Percentiles rank a stretch among this genome's conserved stretches.
phyloP scores from a whole-genome alignment of 768 basidiomycete species.

The Serendipita sp. region DNA sequence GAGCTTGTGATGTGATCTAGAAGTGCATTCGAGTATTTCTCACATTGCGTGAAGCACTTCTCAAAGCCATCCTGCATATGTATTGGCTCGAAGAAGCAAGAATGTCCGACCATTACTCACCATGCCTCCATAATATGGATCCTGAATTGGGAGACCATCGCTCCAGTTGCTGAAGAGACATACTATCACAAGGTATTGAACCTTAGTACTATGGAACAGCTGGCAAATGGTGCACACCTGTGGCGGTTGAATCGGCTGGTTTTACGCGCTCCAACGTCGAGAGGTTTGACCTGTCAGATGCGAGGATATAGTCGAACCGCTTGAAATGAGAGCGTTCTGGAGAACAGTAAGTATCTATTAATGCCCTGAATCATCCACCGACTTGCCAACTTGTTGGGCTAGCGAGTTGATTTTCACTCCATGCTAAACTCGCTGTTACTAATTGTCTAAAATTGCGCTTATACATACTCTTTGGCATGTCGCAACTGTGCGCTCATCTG shows the following conservation, averaged over 20 bases:
- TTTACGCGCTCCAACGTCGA: slow-evolving; percentile 37
- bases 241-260: slow-evolving; percentile 32
- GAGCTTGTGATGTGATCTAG: slow-evolving; percentile 32
- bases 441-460: slow-evolving; percentile 5
- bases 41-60: slow-evolving; percentile 59
- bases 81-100: neutral
- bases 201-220: neutral
- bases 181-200: slow-evolving; percentile 22
- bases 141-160: slow-evolving; percentile 52
- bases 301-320: slow-evolving; percentile 68
- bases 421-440: slow-evolving; percentile 29
- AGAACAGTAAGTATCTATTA: too few species aligned
- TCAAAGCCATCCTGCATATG: slow-evolving; percentile 49
- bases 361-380: too few species aligned
- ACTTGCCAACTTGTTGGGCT: slow-evolving; percentile 42
- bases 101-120: slow-evolving; percentile 23
- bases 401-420: slow-evolving; percentile 49
- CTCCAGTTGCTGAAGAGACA: slow-evolving; percentile 69
- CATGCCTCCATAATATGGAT: slow-evolving; percentile 69
- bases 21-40: slow-evolving; percentile 58
- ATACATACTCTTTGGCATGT: slow-evolving; percentile 49
- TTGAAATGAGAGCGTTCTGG: slow-evolving; percentile 41
- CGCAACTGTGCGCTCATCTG: slow-evolving; percentile 58
- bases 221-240: neutral
- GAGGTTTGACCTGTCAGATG: slow-evolving; percentile 66